Base-by-base conservation (phyloP, 306 rosid species). In the Psophocarpus tetragonolobus region DNA sequence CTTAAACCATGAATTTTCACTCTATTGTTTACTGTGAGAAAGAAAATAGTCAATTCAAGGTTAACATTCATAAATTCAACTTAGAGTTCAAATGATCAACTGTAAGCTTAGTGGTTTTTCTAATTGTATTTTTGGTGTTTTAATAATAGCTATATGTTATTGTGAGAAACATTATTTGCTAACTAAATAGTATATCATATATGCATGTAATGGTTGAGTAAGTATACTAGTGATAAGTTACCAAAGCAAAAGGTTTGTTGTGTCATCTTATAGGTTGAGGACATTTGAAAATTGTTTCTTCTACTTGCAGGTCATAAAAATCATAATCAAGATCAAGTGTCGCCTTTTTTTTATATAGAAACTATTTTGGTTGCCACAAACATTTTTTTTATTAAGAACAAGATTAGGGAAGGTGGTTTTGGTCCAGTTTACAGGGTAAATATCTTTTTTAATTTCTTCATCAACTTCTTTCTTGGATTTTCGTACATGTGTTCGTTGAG, bases 371-470 rank as follows among this genome's bases (percentile, higher is more conserved):
- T 36, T n/a, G 87, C 84, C 21, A 87, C 89, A 42, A 48, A 81
- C 30, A 45, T 68, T 10, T 85, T 87, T 68, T 83, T 83, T 62
- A 0, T 36, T 0, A 62, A 68, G 60, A 87, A 85, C 36, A 81
- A 81, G 70, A 71, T 85, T 45, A 87, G 91, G 7, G 74, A 87
- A 74, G 89, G 87, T 13, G 89, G 87, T 10, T 87, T 85, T 80
- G 87, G 91, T n/a, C 56, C 84, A 5, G 87, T 87, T 5, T 87
- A 87, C 82, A 83, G 70, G 86, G 87, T 85, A 41, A 76, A 33
- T 68, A n/a, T 30, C 7, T 21, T 39, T 14, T 60, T 32, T 38
- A n/a, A n/a, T n/a, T n/a, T n/a, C n/a, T n/a, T n/a, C n/a, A n/a
- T n/a, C n/a, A n/a, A n/a, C n/a, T n/a, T n/a, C n/a, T n/a, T n/a